These are phyloP conservation scores for Penicillium waksmanii DNA, from an alignment of 495 filamentous ascomycete species.

Conservation along the genomic window DNA sequence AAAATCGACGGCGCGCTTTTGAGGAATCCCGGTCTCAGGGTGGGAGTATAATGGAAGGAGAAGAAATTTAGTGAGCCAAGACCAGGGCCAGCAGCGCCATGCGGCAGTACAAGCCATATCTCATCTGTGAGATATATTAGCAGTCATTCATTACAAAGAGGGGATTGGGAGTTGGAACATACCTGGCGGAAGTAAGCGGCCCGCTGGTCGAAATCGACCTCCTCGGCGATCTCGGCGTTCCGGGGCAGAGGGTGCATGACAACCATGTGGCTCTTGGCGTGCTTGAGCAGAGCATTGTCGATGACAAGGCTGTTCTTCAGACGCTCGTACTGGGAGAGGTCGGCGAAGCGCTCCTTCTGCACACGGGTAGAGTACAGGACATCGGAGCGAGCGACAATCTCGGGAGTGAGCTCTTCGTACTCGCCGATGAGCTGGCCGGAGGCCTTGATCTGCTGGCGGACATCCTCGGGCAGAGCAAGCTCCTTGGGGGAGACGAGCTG, in stretches of 20 bases:
- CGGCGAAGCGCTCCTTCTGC: conserved; percentile 91
- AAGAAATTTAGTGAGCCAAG: conserved; percentile 62
- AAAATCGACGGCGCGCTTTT: conserved; percentile 27
- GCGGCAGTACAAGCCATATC: conserved; percentile 94
- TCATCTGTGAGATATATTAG: conserved; percentile 74
- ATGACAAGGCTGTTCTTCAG: conserved; percentile 87
- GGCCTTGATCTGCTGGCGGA: conserved; percentile 68
- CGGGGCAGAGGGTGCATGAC: conserved; percentile 95
- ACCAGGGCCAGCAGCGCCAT: conserved; percentile 96
- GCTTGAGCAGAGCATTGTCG: conserved; percentile 86
- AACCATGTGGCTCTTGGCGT: conserved; percentile 87
- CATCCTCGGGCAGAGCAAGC: conserved; percentile 73
- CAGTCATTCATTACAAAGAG: conserved; percentile 2
- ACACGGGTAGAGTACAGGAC: conserved; percentile 96
- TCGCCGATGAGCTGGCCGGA: conserved; percentile 77
- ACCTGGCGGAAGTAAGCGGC: conserved; percentile 99
- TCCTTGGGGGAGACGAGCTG: conserved; percentile 85
- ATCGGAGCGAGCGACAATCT: conserved; percentile 81
- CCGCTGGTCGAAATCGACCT: conserved; percentile 95
- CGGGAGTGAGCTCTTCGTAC: conserved; percentile 76
- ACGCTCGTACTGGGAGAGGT: conserved; percentile 75
- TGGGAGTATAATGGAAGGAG: conserved; percentile 23
- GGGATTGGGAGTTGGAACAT: conserved; percentile 42
- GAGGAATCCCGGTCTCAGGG: conserved; percentile 25
- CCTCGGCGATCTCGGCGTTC: conserved; percentile 89